phyloP scores from a whole-genome alignment of 2,329 filamentous ascomycete genomes.

The Aaosphaeria arxii region DNA sequence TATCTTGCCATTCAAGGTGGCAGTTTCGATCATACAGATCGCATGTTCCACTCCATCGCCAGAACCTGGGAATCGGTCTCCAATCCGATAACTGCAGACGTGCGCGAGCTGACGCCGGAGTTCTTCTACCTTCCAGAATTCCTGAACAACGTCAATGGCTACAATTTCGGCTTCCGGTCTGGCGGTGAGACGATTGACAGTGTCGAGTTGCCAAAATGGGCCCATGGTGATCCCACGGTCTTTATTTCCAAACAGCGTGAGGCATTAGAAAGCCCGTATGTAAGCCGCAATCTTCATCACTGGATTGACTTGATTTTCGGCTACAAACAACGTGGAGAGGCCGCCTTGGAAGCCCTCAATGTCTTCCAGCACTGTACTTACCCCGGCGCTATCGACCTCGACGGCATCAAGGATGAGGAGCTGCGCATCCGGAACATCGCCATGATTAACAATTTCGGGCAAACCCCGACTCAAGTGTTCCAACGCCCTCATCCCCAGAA shows the following conservation, averaged over 20 bases:
- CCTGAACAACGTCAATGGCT: conserved; percentile 86
- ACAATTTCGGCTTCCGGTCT: conserved; percentile 89
- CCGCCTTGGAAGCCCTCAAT: conserved; percentile 86
- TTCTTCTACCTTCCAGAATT: conserved; percentile 98
- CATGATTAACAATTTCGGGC: conserved; percentile 97
- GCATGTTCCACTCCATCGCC: conserved; percentile 89
- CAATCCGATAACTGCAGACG: conserved; percentile 85
- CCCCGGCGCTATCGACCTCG: conserved; percentile 86
- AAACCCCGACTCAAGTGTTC: conserved; percentile 95
- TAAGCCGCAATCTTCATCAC: conserved; percentile 82
- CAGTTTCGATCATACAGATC: conserved; percentile 91
- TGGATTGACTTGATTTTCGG: conserved; percentile 98
- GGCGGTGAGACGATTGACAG: conserved; percentile 76
- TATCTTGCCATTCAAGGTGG: conserved; percentile 94
- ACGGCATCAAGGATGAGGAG: conserved; percentile 86
- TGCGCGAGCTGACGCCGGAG: conserved; percentile 90
- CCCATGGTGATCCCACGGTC: conserved; percentile 90
- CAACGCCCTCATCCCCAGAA: conserved; percentile 73
- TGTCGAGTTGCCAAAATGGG: conserved; percentile 91
- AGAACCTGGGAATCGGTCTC: conserved; percentile 91
- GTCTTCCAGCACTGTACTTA: conserved; percentile 97
- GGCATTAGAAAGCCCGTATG: conserved; percentile 87
- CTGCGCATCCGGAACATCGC: conserved; percentile 79
- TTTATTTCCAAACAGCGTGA: conserved; percentile 97
- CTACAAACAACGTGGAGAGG: conserved; percentile 87